Conservation (phyloP, 2,329 filamentous ascomycete genomes). For the Polychaeton citri region DNA sequence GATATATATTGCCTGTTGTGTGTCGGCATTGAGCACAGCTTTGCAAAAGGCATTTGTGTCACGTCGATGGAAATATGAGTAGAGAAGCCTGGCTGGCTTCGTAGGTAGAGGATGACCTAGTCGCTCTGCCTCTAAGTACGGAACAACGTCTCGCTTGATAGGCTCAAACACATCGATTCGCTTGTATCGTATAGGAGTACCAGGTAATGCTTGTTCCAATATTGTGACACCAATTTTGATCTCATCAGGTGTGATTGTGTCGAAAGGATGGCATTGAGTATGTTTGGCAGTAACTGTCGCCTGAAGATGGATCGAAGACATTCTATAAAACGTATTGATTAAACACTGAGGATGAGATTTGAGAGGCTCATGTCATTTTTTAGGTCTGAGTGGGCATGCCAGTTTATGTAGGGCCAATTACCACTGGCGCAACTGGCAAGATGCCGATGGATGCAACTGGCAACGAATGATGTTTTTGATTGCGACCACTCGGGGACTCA, state of each 20-base stretch:
- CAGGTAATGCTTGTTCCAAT: neutral
- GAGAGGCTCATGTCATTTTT: no score
- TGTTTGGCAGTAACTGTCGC: neutral
- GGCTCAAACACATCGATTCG: neutral
- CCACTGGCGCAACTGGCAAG: no score
- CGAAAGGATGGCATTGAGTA: neutral
- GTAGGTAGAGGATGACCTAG: neutral
- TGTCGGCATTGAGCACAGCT: neutral
- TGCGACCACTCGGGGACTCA: no score
- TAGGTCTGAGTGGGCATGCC: no score
- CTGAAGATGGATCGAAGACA: neutral
- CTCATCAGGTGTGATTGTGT: neutral
- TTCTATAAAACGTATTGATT: no score
- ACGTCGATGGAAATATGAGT: neutral
- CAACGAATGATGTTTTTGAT: no score
- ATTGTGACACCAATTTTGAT: neutral
- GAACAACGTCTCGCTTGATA: neutral
- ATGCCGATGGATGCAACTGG: no score
- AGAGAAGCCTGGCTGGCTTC: neutral
- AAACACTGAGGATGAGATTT: no score
- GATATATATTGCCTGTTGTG: neutral
- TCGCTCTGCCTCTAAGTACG: neutral
- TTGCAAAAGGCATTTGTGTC: neutral
- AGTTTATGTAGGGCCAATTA: no score
- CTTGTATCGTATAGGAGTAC: neutral